Base-by-base conservation (phyloP, 2,329 filamentous ascomycete species). In the Cladorrhinum sp. region DNA sequence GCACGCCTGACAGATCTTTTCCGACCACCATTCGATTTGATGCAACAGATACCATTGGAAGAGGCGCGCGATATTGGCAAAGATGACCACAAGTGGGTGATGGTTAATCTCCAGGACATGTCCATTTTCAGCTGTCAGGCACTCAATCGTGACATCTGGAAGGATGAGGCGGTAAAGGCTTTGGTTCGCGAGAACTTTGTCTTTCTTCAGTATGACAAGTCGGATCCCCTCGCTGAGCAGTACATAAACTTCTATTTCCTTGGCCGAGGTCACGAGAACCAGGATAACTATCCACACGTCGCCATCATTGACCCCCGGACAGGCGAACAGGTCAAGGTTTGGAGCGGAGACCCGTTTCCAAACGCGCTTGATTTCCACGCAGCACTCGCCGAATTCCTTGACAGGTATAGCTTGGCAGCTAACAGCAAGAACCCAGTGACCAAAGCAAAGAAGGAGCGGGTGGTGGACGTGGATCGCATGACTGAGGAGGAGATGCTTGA, bases 401-500 rank as follows among this genome's bases (percentile, higher is more conserved):
- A 98, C 72, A 86, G 95, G 23, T 99, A 98, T 77, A 97, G 93
- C 72, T 80, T 99, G 55, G 91, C 90, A 28, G 85, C 86, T 50
- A 89, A 91, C 70, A 94, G 89, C 72, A 96, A 96, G 77, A 99
- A 99, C 71, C 95, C 95, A 0, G 92, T 99, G 3, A 89, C 92
- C 58, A 91, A 91, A 73, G 82, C 87, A 2, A 89, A 92, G 71
- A 82, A 82, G 59, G 88, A 88, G 59, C 63, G 64, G 71, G 81
- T 85, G 56, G 81, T 90, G 58, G 91, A 94, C 66, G 85, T 97
- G 1, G 89, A 90, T 61, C 86, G 90, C 42, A 94, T 99, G 88
- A 96, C 92, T 0, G 95, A 99, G 72, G 93, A 98, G 55, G 93
- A 99, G 77, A 96, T 96, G 92, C 79, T 99, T 67, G 90, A 97